Evolutionary conservation across 2,329 filamentous ascomycete species (phyloP).

Genomic region (Aspergillaceae sp.): DNA sequence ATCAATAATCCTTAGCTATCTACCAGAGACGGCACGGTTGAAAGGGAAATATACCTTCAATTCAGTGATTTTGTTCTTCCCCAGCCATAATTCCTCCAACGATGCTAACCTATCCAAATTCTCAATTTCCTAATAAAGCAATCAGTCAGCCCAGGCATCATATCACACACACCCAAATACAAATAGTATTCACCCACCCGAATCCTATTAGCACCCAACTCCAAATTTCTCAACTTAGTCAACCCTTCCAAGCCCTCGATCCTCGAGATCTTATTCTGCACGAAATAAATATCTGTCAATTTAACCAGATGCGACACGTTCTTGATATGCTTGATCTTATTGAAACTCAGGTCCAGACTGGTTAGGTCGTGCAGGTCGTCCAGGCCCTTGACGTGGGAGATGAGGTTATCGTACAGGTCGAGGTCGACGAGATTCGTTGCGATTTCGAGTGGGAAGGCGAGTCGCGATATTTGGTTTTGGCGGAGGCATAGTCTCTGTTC

Average conservation of each 20-base stretch:
- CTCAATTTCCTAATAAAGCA: conserved; percentile 55
- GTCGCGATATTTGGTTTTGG: conserved; percentile 77
- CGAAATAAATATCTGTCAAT: conserved; percentile 78
- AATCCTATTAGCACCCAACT: conserved; percentile 87
- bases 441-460: conserved; percentile 63
- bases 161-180: neutral
- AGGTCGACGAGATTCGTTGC: conserved; percentile 66
- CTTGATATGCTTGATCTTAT: conserved; percentile 99
- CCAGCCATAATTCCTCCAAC: conserved; percentile 86
- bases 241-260: conserved; percentile 79
- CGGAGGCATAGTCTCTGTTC: conserved; percentile 69
- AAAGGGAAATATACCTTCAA: conserved; percentile 46
- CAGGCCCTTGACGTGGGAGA: conserved; percentile 75
- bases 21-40: no score
- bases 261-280: conserved; percentile 83
- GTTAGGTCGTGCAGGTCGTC: conserved; percentile 68
- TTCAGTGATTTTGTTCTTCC: conserved; percentile 91
- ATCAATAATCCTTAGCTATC: no score
- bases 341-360: conserved; percentile 86
- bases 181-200: conserved; percentile 37
- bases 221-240: conserved; percentile 67
- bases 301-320: conserved; percentile 68
- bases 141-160: conserved; percentile 1
- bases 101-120: conserved; percentile 69
- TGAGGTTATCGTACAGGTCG: conserved; percentile 94